Base-by-base conservation (phyloP, 2,329 filamentous ascomycete genomes). In the Pseudocercospora crystallina region DNA sequence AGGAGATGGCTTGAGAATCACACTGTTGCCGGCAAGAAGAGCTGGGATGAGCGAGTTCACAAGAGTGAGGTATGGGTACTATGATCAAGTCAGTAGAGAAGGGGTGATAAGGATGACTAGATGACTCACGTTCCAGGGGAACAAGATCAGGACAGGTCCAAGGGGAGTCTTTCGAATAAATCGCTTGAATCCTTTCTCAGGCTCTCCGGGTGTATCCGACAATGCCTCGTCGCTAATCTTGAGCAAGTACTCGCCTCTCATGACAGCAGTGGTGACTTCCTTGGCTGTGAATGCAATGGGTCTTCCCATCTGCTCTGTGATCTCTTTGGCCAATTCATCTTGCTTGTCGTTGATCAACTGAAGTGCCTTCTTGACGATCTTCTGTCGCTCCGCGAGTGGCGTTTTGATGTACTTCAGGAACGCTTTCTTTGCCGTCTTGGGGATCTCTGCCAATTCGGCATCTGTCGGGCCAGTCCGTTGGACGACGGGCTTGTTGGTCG, bases 61-160 rank as follows among this genome's bases (percentile, higher is more conserved):
- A 29, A 96, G 82, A 60, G 91, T 95, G 42, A 97, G 78, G 71
- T 96, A 97, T 17, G 92, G 92, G 67, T 97, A 97, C 90, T 95
- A 62, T 26, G 46, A 29, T 11, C n/a, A 9, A 49, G 26, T 56
- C 30, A 54, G 52, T 35, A 12, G 11, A 43, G 26, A 15, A 15
- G 39, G 36, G 1, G 10, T 26, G 17, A 15, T 44, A 20, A 37
- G 40, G 53, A 40, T 9, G 36, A 49, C 35, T 17, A 35, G 31
- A 53, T 58, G 45, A 79, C 89, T 74, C 73, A 94, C 90, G 74
- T 97, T 97, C 92, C 92, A 97, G 0, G 92, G 87, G 72, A 96
- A 96, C 54, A 97, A 83, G 59, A 96, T 80, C 52, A 97, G 79
- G 12, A 94, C 87, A 9, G 90, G 90, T 1, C 92, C 92, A 45